Evolutionary conservation across 1,284 basidiomycete species (phyloP), one percentile per base, ranked within the genome.

Genomic region (Stygiomarasmius scandens): DNA sequence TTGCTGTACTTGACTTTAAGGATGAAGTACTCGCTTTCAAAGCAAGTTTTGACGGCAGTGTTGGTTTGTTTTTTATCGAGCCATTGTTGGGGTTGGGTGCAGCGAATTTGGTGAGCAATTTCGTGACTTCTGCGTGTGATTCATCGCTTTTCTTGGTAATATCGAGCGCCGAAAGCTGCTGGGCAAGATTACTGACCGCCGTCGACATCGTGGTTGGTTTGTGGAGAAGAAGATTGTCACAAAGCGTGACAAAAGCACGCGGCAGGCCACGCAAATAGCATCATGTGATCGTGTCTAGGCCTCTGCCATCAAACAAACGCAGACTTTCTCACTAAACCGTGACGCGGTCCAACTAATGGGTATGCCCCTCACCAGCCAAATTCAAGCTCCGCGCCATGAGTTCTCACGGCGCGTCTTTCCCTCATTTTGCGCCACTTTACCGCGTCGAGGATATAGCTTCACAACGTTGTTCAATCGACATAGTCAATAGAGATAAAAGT

Each of bases 71-170:
- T 41, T 41, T 58, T 58, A 61, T 29, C 38, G 56, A 36, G 49
- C 58, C 44, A 43, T 64, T 71, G 56, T 66, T 69, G 16, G 80
- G 77, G 61, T 82, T 77, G 0, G 86, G 84, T 11, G 86, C 78
- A 4, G 84, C 83, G 58, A 79, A 87, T 70, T 89, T 89, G 1
- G 82, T 82, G 55, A 87, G 77, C 4, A 89, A 76, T 66, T 86
- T 88, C 19, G 83, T 74, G 27, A 88, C 81, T 41, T 41, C 38
- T 41, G 38, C 38, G 16, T 41, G 38, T 4, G 59, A 78, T 83
- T 1, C 71, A 69, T 65, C 84, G 81, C 60, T 77, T 79, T 71
- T 74, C 61, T 62, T 67, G 27, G 67, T 66, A 51, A 73, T 69
- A 54, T 73, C 71, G 51, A 73, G 65, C 4, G 69, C 67, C n/a